phyloP scores from a whole-genome alignment of 2,329 filamentous ascomycete species.

The Sphaerulina vaccinii region DNA sequence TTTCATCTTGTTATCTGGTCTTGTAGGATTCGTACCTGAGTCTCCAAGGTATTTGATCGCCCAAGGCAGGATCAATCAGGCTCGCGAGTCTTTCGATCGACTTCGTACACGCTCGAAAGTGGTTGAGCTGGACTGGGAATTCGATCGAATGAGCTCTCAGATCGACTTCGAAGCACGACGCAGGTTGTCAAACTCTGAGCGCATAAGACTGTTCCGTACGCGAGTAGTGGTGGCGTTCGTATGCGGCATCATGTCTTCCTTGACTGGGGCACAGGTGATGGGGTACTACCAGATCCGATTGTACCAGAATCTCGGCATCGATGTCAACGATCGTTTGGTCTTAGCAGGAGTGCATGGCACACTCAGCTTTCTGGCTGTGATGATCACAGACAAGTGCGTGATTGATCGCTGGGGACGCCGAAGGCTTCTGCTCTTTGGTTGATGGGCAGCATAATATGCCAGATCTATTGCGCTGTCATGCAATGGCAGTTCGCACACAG shows the following conservation, averaged over 20 bases:
- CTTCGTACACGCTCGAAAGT: constrained; percentile 47
- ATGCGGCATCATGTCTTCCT: constrained; percentile 56
- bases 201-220: constrained; percentile 51
- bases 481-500: constrained; percentile 55
- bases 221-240: constrained; percentile 54
- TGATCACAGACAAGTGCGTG: constrained; percentile 51
- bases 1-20: constrained; percentile 37
- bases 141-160: constrained; percentile 49
- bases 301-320: constrained; percentile 55
- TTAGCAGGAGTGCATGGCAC: constrained; percentile 56
- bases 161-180: constrained; percentile 45
- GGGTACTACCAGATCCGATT: constrained; percentile 46
- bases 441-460: constrained; percentile 51
- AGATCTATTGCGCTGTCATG: constrained; percentile 60
- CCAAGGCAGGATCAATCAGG: constrained; percentile 27
- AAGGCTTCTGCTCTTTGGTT: constrained; percentile 58
- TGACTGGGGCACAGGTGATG: constrained; percentile 58
- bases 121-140: constrained; percentile 50
- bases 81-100: constrained; percentile 30
- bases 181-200: constrained; percentile 46
- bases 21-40: constrained; percentile 24
- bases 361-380: constrained; percentile 50
- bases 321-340: constrained; percentile 50
- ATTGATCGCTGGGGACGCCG: constrained; percentile 58
- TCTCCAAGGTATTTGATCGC: constrained; percentile 25